Percentiles rank a stretch among this genome's conserved stretches.
Evolutionary conservation across 2,329 filamentous ascomycete species (phyloP).

Genomic region (Aspergillus bombycis): DNA sequence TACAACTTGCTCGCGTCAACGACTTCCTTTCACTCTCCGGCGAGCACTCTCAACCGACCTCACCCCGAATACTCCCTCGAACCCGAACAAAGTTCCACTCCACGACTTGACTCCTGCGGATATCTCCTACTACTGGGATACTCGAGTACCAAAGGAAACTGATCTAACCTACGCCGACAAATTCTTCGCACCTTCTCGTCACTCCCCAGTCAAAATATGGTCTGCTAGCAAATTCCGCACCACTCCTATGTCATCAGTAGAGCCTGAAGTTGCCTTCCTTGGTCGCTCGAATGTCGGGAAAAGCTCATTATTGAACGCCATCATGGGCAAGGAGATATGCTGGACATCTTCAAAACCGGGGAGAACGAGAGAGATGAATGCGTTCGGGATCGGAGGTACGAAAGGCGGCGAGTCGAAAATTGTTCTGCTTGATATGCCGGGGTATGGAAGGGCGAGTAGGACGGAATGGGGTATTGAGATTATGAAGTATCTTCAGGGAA

Average conservation of each 20-base stretch:
- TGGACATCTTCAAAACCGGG: conserved; percentile 63
- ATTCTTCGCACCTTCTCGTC: conserved; percentile 50
- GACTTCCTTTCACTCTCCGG: neutral
- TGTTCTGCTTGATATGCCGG: conserved; percentile 71
- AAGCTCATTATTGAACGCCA: conserved; percentile 66
- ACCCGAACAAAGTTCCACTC: conserved; percentile 33
- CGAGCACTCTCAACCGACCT: conserved; percentile 18
- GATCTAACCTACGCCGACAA: conserved; percentile 51
- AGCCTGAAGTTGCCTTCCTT: conserved; percentile 68
- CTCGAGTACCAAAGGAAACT: conserved; percentile 43
- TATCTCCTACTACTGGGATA: conserved; percentile 56
- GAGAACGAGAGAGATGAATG: conserved; percentile 67
- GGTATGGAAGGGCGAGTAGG: conserved; percentile 66
- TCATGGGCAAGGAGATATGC: conserved; percentile 58
- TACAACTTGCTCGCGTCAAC: conserved; percentile 5
- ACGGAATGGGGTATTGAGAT: conserved; percentile 68
- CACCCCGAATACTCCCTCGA: conserved; percentile 13
- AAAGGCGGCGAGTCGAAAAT: conserved; percentile 51
- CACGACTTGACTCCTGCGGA: conserved; percentile 36
- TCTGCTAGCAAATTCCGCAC: conserved; percentile 63
- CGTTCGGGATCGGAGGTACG: conserved; percentile 62
- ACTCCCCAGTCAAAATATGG: conserved; percentile 61
- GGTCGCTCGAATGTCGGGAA: conserved; percentile 74
- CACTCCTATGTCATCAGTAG: conserved; percentile 55
- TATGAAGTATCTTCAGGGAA: conserved; percentile 66